Base-by-base conservation (phyloP, 441 rosid species). In the Populus hybrid region DNA sequence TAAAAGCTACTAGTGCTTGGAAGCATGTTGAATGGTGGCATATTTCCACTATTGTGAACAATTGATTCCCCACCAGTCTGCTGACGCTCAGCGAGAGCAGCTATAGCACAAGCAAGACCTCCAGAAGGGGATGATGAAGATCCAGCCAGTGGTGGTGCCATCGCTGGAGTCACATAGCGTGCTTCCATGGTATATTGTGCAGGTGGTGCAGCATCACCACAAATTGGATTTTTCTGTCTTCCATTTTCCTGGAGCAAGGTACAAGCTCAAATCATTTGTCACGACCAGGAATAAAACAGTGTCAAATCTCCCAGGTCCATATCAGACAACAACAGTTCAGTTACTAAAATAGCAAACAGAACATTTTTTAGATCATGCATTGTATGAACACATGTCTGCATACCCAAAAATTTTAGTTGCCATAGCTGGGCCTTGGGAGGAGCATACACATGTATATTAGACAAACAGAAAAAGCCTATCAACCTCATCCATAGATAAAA, bases 71-170 rank as follows among this genome's bases (percentile, higher is more conserved):
- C 94, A 71, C 83, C 81, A 77, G 77, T 79, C 84, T 89, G 99
- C 83, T 91, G 98, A 65, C 95, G 95, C 86, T 95, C 98, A 54
- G 98, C 95, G 57, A 94, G 93, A 73, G 95, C 95, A 73, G 95
- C 94, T 78, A 94, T 87, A 40, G 97, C 95, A 82, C 97, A 90
- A 69, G 95, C 92, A 79, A 90, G 93, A 50, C 98, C 93, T 35
- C 90, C 91, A 79, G 97, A 89, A 75, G 99, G 92, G 67, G 98
- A 90, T 70, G 94, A 87, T 10, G 92, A 79, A 67, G 96, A 85
- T 70, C 90, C 90, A 63, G 78, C 69, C 75, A 80, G 5, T 35
- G 93, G 87, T 77, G 88, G 87, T 78, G 88, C 86, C 83, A 78
- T 59, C 10, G 82, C 71, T 30, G 88, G 86, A 24, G 87, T 79